phyloP scores from a whole-genome alignment of 2,329 filamentous ascomycete genomes.

The Stachybotrys elegans region DNA sequence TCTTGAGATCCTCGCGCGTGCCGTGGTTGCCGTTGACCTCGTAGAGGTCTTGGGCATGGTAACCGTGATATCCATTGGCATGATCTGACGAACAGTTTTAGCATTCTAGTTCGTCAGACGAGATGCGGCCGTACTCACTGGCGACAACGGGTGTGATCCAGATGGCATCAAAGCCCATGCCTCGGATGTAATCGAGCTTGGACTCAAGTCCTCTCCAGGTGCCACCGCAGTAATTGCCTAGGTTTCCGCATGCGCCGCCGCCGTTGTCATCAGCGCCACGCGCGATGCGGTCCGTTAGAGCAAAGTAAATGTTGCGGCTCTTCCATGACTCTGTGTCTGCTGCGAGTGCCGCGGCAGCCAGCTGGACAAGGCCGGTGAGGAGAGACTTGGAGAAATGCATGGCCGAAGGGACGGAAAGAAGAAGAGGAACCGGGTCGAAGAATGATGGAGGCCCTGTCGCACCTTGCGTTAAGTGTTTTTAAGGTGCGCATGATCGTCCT shows the following conservation, averaged over 20 bases:
- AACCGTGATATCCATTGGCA: constrained; percentile 48
- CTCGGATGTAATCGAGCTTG: constrained; percentile 58
- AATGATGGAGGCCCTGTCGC: no score
- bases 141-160: constrained; percentile 55
- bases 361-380: constrained; percentile 8
- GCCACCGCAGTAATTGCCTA: constrained; percentile 54
- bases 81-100: constrained; percentile 19
- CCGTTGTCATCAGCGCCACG: constrained; percentile 36
- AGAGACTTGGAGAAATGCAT: neutral
- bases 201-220: constrained; percentile 54
- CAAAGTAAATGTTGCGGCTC: constrained; percentile 52
- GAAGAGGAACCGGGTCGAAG: no score
- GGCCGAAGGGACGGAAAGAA: no score
- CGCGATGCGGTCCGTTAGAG: constrained; percentile 52
- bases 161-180: constrained; percentile 54
- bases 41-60: constrained; percentile 48
- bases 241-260: constrained; percentile 34
- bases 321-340: constrained; percentile 42
- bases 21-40: constrained; percentile 55
- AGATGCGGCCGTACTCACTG: constrained; percentile 22
- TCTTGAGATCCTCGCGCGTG: constrained; percentile 51
- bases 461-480: no score
- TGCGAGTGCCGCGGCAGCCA: constrained; percentile 13
- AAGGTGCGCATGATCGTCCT: no score
- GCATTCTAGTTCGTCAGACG: neutral